Conservation (phyloP, 2,329 filamentous ascomycete genomes). For the Magnaporthiopsis poae region DNA sequence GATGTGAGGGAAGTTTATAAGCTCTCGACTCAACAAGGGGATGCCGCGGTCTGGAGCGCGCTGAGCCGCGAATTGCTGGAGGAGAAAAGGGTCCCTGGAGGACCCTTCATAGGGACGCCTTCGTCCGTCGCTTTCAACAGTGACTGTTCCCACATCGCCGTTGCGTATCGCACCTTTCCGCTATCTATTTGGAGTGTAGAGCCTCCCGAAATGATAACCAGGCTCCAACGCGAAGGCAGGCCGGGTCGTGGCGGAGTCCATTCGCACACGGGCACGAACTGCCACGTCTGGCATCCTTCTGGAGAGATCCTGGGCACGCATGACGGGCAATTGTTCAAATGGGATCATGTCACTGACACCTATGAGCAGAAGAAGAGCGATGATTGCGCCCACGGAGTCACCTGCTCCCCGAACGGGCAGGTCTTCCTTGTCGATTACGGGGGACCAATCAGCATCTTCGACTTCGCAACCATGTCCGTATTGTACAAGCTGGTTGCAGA, state of each 20-base stretch:
- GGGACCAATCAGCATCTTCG: neutral
- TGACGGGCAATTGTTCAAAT: neutral
- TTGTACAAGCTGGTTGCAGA: slow-evolving; percentile 6
- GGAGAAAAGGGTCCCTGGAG: neutral
- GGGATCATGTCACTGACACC: neutral
- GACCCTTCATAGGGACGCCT: neutral
- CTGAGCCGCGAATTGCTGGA: neutral
- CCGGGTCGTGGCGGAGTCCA: neutral
- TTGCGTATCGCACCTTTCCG: neutral
- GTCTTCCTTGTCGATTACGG: neutral
- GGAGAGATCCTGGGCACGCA: neutral
- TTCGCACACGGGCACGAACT: neutral
- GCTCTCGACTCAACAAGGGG: neutral
- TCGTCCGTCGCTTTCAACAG: too few species aligned
- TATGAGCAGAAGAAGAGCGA: neutral
- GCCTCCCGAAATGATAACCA: neutral
- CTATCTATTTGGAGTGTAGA: neutral
- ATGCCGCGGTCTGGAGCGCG: neutral
- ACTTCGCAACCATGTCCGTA: neutral
- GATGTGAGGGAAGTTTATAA: neutral
- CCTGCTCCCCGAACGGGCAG: slow-evolving; percentile 3
- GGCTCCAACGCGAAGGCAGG: neutral
- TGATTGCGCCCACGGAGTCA: neutral
- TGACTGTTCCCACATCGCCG: neutral
- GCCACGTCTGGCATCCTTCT: neutral